Percentiles rank a stretch among this genome's conserved stretches.
phyloP scores from a whole-genome alignment of 1,139 yeast species.

The Fermentozyma sake region DNA sequence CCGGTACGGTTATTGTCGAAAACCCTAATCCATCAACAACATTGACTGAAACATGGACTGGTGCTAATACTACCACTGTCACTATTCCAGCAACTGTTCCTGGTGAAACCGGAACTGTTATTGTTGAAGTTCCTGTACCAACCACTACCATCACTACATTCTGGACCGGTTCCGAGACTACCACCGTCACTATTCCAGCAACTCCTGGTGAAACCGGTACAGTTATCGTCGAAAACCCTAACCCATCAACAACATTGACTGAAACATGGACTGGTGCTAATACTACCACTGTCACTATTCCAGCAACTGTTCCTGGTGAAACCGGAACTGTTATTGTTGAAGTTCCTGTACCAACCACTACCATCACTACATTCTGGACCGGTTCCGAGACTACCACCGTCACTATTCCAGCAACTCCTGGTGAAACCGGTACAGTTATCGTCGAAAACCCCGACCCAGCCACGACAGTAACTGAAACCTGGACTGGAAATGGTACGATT shows the following conservation, averaged over 20 bases:
- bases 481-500: conserved; percentile 15
- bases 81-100: background rate
- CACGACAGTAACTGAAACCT: conserved; percentile 14
- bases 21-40: conserved; percentile 12
- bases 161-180: conserved; percentile 6
- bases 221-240: conserved; percentile 18
- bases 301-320: conserved; percentile 6
- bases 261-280: conserved; percentile 2
- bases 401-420: conserved; percentile 8
- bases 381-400: conserved; percentile 5
- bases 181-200: conserved; percentile 8
- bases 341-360: conserved; percentile 11
- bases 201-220: conserved; percentile 7
- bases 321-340: conserved; percentile 10
- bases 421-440: conserved; percentile 13
- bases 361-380: conserved; percentile 9
- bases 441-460: conserved; percentile 12
- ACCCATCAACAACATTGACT: conserved; percentile 4
- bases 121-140: conserved; percentile 1
- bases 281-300: conserved; percentile 7
- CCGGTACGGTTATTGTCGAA: conserved; percentile 12
- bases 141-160: conserved; percentile 10
- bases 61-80: conserved; percentile 6
- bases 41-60: conserved; percentile 5
- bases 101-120: conserved; percentile 1